These are phyloP conservation scores for Ricinus communis DNA, from an alignment of 345 rosid species.

Conservation along the genomic window DNA sequence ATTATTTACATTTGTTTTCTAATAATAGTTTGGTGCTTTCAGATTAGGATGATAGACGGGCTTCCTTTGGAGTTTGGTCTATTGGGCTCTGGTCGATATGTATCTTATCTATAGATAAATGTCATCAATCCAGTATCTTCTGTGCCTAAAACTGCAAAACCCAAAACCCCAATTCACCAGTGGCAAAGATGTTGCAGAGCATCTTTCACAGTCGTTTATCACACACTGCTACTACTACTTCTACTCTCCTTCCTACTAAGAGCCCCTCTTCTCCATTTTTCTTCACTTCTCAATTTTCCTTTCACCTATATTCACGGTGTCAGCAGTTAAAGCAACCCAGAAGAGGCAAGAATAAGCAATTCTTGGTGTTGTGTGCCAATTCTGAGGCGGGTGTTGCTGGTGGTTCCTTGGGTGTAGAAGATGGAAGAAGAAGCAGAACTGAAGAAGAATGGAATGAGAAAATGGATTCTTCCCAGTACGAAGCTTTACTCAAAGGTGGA, in stretches of 20 bases:
- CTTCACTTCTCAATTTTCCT: constrained; percentile 12
- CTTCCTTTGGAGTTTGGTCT: too few species aligned
- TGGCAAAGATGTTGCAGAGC: constrained; percentile 32
- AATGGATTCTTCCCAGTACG: constrained; percentile 52
- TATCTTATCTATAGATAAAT: too few species aligned
- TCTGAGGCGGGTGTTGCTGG: constrained; percentile 60
- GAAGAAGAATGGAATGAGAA: constrained; percentile 35
- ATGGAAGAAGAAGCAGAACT: constrained; percentile 20
- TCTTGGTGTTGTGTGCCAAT: constrained; percentile 35
- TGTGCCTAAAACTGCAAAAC: constrained; percentile 18
- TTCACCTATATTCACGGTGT: not conserved
- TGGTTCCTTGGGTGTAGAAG: constrained; percentile 39
- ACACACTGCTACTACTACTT: not conserved
- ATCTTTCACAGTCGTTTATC: constrained; percentile 4
- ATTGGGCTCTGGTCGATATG: too few species aligned
- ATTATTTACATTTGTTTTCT: too few species aligned
- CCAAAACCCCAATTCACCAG: constrained; percentile 19
- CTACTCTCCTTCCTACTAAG: not conserved
- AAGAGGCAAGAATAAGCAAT: constrained; percentile 19
- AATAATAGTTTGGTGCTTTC: too few species aligned
- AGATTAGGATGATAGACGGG: too few species aligned
- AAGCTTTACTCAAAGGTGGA: constrained; percentile 85
- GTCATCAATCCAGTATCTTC: not conserved
- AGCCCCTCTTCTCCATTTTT: constrained; percentile 2
- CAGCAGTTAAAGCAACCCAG: constrained; percentile 25